A percentile compares a stretch with the other conserved stretches of the same genome.
Conservation (phyloP, 495 filamentous ascomycete genomes). For the Talaromyces ruber region DNA sequence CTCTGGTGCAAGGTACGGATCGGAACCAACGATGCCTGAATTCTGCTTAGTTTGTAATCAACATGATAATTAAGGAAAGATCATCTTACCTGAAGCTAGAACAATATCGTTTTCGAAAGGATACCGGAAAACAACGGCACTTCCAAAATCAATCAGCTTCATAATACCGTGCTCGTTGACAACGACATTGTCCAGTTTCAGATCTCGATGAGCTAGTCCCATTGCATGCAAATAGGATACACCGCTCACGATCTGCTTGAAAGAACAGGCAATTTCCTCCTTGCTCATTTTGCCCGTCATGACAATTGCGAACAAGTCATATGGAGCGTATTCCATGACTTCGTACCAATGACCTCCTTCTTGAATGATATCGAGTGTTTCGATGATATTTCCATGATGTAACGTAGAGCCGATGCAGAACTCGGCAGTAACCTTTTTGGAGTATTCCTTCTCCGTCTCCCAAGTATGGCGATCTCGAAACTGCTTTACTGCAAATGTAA, state of each 20-base stretch:
- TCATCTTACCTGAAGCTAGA: constrained; percentile 66
- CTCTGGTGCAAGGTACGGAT: constrained; percentile 94
- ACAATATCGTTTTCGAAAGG: constrained; percentile 94
- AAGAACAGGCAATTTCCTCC: constrained; percentile 82
- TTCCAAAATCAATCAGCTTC: constrained; percentile 99
- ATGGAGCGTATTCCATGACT: constrained; percentile 99
- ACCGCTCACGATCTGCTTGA: constrained; percentile 89
- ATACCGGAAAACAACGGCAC: constrained; percentile 92
- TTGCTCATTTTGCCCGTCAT: constrained; percentile 98
- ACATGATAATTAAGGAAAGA: not conserved
- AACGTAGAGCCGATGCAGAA: constrained; percentile 97
- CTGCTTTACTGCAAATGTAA: constrained; percentile 96
- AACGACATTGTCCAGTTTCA: constrained; percentile 98
- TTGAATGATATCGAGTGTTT: constrained; percentile 93
- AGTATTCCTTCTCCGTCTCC: constrained; percentile 89
- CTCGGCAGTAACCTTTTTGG: constrained; percentile 98
- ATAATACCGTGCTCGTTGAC: constrained; percentile 97
- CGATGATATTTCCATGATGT: constrained; percentile 97
- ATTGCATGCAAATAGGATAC: constrained; percentile 97
- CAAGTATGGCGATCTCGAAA: constrained; percentile 90
- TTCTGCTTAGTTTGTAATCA: constrained; percentile 8
- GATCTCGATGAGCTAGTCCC: constrained; percentile 89
- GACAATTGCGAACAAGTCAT: constrained; percentile 92
- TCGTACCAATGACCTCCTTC: constrained; percentile 96
- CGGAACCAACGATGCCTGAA: constrained; percentile 90